phyloP scores from a whole-genome alignment of 2,329 filamentous ascomycete genomes.

The Chrysoporthe puriensis region DNA sequence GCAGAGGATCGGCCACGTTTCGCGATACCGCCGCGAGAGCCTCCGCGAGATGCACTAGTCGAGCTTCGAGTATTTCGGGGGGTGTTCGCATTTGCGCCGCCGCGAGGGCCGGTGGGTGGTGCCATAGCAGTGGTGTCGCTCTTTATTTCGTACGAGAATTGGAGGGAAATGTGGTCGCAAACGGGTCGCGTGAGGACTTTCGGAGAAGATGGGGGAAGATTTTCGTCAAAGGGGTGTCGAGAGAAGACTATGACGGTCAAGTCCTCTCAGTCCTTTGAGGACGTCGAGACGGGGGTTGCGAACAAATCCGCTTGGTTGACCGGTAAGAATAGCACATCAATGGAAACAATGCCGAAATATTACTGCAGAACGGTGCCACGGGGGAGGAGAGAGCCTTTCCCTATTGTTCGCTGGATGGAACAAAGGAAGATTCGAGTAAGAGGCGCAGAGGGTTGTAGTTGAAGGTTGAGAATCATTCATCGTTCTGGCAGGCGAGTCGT shows the following conservation, averaged over 20 bases:
- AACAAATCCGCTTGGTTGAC: conserved; percentile 1
- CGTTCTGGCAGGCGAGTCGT: conserved; percentile 7
- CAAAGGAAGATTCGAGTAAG: conserved; percentile 7
- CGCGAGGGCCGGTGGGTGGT: conserved; percentile 31
- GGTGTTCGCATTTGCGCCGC: conserved; percentile 27
- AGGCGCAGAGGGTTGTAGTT: neutral
- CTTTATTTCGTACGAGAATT: neutral
- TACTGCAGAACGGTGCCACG: neutral
- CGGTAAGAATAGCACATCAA: conserved; percentile 4
- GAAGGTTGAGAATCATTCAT: neutral
- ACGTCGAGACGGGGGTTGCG: neutral
- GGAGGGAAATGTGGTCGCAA: conserved; percentile 2
- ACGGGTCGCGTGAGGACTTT: neutral
- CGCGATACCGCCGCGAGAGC: conserved; percentile 50
- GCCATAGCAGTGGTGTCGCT: conserved; percentile 33
- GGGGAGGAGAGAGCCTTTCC: neutral
- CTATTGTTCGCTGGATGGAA: conserved; percentile 12
- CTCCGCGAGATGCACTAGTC: conserved; percentile 11
- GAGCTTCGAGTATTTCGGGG: conserved; percentile 27
- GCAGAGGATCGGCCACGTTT: conserved; percentile 49
- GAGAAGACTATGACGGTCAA: neutral
- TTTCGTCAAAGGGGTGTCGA: neutral
- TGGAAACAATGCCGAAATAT: conserved; percentile 4
- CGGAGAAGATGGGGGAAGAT: neutral
- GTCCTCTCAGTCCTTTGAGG: conserved; percentile 18